phyloP scores from a whole-genome alignment of 306 rosid genomes.

The Sphenostylis stenocarpa region DNA sequence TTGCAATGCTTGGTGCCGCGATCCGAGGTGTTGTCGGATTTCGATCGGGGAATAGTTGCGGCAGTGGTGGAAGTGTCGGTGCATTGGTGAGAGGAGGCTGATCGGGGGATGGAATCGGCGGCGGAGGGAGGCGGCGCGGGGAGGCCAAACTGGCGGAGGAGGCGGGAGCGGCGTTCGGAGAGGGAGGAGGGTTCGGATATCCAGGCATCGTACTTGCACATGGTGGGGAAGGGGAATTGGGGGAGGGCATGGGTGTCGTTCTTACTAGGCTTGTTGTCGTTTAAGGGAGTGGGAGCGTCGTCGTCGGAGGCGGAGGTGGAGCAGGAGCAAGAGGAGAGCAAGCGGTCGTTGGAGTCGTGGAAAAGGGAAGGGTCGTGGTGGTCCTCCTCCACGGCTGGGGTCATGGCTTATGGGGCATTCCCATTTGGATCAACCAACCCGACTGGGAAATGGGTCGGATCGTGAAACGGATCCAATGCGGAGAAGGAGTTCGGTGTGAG shows the following conservation, averaged over 20 bases:
- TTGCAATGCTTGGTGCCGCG: not conserved
- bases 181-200: constrained; percentile 84
- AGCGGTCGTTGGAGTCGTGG: constrained; percentile 82
- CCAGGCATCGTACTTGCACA: constrained; percentile 68
- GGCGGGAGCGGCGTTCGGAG: constrained; percentile 74
- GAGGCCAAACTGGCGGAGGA: constrained; percentile 78
- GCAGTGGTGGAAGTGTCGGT: constrained; percentile 5
- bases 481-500: not conserved
- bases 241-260: constrained; percentile 33
- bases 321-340: constrained; percentile 74
- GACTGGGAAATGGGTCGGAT: constrained; percentile 26
- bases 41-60: constrained; percentile 46
- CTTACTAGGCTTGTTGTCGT: not conserved
- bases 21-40: constrained; percentile 53
- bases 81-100: constrained; percentile 49
- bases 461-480: constrained; percentile 26
- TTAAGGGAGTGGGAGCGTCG: constrained; percentile 49
- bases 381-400: constrained; percentile 43
- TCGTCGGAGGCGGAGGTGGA: constrained; percentile 70
- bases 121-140: constrained; percentile 26
- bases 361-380: constrained; percentile 51
- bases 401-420: constrained; percentile 74
- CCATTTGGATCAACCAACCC: constrained; percentile 53
- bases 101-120: constrained; percentile 30
- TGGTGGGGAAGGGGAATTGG: constrained; percentile 54